phyloP scores from a whole-genome alignment of 139 green algal species.

The Chlorella sorokiniana region DNA sequence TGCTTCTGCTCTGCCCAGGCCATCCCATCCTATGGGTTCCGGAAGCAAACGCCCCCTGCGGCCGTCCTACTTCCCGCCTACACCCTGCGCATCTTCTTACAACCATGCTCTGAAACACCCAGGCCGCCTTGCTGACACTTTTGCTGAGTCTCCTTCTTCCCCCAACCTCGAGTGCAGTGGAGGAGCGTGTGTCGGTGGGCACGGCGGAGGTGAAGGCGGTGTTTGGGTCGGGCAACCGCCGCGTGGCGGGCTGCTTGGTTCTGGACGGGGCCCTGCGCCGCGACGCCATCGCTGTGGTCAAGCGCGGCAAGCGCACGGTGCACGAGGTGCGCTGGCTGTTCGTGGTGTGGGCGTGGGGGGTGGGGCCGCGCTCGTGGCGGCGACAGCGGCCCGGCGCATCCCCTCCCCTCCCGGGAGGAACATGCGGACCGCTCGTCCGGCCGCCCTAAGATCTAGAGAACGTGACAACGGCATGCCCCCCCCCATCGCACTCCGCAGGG shows the following conservation, averaged over 20 bases:
- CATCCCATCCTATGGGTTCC: no score
- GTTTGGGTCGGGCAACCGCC: constrained; percentile 81
- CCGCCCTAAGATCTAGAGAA: no score
- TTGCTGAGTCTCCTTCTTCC: not conserved
- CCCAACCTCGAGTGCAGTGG: constrained; percentile 36
- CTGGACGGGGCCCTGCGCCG: constrained; percentile 65
- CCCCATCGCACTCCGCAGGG: constrained; percentile 58
- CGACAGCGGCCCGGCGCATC: no score
- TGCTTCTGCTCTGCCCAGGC: not conserved
- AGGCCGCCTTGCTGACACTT: not conserved
- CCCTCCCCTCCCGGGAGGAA: no score
- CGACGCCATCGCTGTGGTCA: constrained; percentile 15
- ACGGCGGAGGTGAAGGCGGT: constrained; percentile 80
- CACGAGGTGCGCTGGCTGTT: constrained; percentile 43
- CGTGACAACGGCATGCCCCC: no score
- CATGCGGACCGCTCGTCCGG: no score
- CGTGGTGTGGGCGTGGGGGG: no score
- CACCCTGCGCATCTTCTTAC: no score
- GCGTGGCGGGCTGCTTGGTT: constrained; percentile 85
- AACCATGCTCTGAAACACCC: no score
- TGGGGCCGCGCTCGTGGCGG: no score
- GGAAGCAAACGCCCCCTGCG: no score
- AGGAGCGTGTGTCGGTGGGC: constrained; percentile 77
- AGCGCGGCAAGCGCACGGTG: constrained; percentile 47
- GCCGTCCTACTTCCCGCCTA: no score